Conservation (phyloP, 129 eudicot species). For the Calendula officinalis region DNA sequence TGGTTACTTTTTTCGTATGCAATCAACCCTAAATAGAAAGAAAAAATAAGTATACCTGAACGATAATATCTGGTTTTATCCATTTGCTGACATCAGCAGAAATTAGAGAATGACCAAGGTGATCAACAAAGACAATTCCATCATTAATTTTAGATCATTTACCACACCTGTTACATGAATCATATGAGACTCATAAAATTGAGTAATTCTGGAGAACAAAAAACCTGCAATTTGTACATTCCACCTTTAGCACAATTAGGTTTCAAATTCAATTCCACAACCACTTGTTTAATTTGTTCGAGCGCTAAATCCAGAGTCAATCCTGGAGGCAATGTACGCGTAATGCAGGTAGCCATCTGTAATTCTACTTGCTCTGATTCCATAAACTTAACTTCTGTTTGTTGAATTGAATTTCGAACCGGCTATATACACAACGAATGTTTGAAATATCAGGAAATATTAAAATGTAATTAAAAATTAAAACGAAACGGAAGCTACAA, state of each 20-base stretch:
- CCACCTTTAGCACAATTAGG: slow-evolving; percentile 54
- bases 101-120: slow-evolving; percentile 75
- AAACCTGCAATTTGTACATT: slow-evolving; percentile 77
- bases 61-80: slow-evolving; percentile 66
- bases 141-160: slow-evolving; percentile 29
- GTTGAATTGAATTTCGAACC: slow-evolving; percentile 32
- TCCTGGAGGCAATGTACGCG: slow-evolving; percentile 68
- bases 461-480: not conserved
- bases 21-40: too few species aligned
- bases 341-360: slow-evolving; percentile 64
- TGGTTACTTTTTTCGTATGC: too few species aligned
- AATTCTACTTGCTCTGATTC: slow-evolving; percentile 58
- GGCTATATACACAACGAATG: slow-evolving; percentile 29
- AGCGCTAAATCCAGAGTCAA: slow-evolving; percentile 73
- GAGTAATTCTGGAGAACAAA: not conserved
- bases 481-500: not conserved
- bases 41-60: slow-evolving; percentile 61
- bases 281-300: slow-evolving; percentile 46
- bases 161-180: not conserved
- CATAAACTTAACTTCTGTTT: slow-evolving; percentile 28
- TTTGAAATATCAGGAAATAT: not conserved
- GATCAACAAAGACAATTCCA: slow-evolving; percentile 67
- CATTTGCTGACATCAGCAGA: slow-evolving; percentile 51
- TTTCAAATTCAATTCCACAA: slow-evolving; percentile 48
- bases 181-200: not conserved